Base-by-base conservation (phyloP, 1,284 basidiomycete genomes). In the Trametes pubescens region DNA sequence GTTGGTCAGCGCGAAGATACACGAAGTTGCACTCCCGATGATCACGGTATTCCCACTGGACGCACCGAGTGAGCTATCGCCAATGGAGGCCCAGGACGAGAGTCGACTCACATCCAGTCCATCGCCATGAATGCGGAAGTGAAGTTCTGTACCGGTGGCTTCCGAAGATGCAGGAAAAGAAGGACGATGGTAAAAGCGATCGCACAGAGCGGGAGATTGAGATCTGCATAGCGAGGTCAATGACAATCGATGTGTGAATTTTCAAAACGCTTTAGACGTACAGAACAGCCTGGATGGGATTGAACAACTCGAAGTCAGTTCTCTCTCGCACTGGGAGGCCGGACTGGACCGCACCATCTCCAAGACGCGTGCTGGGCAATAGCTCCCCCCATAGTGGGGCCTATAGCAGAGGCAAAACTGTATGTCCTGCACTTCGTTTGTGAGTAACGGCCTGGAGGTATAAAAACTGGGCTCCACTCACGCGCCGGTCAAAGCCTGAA, bases 131-230 rank as follows among this genome's bases (percentile, higher is more conserved):
- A 61, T 59, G 75, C 76, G 37, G 74, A 65, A 14, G 48, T 65
- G 38, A 77, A 71, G 14, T 71, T 68, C 40, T 71, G 72, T 11
- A 64, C 32, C 26, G 67, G 72, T 13, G 79, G 79, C 21, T 73
- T 72, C n/a, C 74, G 76, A 56, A 82, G 72, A 40, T 75, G 74
- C 51, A 83, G 69, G 67, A 77, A 78, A 38, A 76, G 56, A 9
- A 75, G 57, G 43, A 81, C 74, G 44, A 82, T 69, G 14, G 63
- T 65, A 18, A 77, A 68, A 2, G 80, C 76, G 22, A 79, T 65
- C 8, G 64, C 77, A 6, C 74, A 75, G 18, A 81, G 60, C 10
- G 80, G 81, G 4, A 82, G 66, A 63, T 83, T 82, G 67, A 82
- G 63, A 61, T 78, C 73, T 64, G 43, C 4, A 10, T 2, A 68